Evolutionary conservation across 805 yeast genomes (phyloP).

Genomic region (Hanseniaspora occidentalis): DNA sequence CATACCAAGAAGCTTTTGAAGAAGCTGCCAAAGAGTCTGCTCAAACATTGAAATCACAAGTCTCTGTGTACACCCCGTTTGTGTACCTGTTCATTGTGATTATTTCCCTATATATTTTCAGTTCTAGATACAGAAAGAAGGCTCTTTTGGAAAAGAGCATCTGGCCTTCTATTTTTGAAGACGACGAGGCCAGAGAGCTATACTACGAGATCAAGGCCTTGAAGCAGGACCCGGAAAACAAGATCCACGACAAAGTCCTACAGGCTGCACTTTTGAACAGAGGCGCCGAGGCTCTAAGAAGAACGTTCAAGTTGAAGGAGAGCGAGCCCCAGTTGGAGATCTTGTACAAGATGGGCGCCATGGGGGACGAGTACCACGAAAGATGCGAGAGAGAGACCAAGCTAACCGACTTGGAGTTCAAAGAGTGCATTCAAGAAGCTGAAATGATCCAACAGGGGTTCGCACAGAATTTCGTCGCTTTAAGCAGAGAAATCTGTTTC

Average conservation of each 20-base stretch:
- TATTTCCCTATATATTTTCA: constrained; percentile 54
- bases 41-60: constrained; percentile 23
- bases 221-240: constrained; percentile 24
- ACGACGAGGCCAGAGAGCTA: constrained; percentile 51
- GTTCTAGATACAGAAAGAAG: constrained; percentile 54
- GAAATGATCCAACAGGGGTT: constrained; percentile 65
- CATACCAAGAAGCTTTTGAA: neutral
- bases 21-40: constrained; percentile 12
- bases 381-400: constrained; percentile 68
- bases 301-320: constrained; percentile 74
- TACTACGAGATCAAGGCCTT: constrained; percentile 43
- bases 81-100: constrained; percentile 61
- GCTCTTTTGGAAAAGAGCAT: constrained; percentile 35
- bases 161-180: constrained; percentile 62
- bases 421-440: constrained; percentile 65
- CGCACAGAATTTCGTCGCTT: constrained; percentile 63
- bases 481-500: constrained; percentile 81
- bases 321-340: constrained; percentile 53
- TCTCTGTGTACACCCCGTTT: constrained; percentile 61
- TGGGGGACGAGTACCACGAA: constrained; percentile 82
- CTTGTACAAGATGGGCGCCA: constrained; percentile 75
- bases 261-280: constrained; percentile 56
- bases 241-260: constrained; percentile 66
- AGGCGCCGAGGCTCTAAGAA: constrained; percentile 81
- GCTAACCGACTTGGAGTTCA: constrained; percentile 69